Conservation (phyloP, 139 green algal species). For the Coccomyxa sp. region DNA sequence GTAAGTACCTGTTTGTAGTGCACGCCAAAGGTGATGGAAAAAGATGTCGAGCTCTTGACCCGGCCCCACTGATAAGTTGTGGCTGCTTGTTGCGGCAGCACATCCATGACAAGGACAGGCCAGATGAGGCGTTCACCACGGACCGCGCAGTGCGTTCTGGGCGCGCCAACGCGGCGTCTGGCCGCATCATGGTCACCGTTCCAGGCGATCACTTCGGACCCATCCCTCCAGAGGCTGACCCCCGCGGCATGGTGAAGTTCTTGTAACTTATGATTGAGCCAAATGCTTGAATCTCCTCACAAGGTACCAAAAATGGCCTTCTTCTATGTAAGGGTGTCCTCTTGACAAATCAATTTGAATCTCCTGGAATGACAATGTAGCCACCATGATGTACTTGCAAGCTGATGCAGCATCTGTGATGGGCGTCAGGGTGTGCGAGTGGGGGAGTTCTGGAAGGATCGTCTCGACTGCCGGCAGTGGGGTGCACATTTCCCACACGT, state of each 20-base stretch:
- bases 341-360: no score
- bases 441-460: constrained; percentile 84
- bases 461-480: constrained; percentile 93
- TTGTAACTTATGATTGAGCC: not conserved
- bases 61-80: no score
- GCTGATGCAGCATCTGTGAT: not conserved
- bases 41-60: no score
- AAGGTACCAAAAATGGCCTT: no score
- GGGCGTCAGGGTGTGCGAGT: constrained; percentile 69
- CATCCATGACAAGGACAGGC: constrained; percentile 56
- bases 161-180: constrained; percentile 82
- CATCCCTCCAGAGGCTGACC: constrained; percentile 86
- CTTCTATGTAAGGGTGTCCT: no score
- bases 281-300: no score
- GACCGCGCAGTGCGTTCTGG: constrained; percentile 59
- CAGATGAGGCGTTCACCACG: constrained; percentile 88
- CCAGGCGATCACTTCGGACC: constrained; percentile 90
- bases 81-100: constrained; percentile 2
- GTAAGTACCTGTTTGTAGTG: not conserved
- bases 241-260: constrained; percentile 44
- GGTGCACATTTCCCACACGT: constrained; percentile 94
- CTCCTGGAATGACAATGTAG: no score
- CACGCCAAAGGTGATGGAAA: not conserved
- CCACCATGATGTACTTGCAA: no score
- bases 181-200: constrained; percentile 87